Evolutionary conservation across 2,329 filamentous ascomycete genomes (phyloP), one percentile per base, ranked within the genome.

Genomic region (Xylaria arbuscula): DNA sequence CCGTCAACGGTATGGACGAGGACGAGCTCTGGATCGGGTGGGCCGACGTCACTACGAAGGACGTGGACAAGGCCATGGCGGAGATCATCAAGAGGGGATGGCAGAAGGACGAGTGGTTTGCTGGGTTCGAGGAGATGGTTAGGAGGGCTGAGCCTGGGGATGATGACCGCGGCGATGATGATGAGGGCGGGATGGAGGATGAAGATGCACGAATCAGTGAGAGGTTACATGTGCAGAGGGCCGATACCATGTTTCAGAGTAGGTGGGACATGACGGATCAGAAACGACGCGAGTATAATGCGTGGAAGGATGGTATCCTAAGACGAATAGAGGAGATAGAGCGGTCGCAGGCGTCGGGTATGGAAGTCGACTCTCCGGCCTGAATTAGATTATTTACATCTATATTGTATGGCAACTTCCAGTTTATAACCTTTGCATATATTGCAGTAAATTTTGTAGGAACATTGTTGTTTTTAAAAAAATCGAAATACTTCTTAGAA

Each of bases 171-270:
- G 28, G 28, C 28, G 74, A 76, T 34, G 64, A 76, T 22, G 79
- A 74, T 13, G 80, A 79, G 10, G 78, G 73, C 22, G 78, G 77
- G 3, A 79, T 80, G 40, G 80, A 78, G 15, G 61, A 78, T 2
- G 77, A 76, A 32, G 79, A 77, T 2, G 79, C 81, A 28, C 80
- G 78, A n/a, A 79, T 54, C 65, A 72, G 73, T 10, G 79, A 75
- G 69, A 82, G 78, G 67, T 76, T 81, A 45, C 81, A 84, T 65
- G 76, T 84, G 34, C 80, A 88, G 79, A 78, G 84, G 65, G 81
- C 84, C 9, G 87, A 89, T 70, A 92, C 89, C 2, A 94, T 94
- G 92, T 88, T 94, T 73, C 91, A 94, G 78, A 89, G 90, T 71
- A 86, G 87, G 55, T 90, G 92, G 74, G 91, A 90, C 74, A 78